Base-by-base conservation (phyloP, 805 yeast genomes). In the Clavispora carvajalis region DNA sequence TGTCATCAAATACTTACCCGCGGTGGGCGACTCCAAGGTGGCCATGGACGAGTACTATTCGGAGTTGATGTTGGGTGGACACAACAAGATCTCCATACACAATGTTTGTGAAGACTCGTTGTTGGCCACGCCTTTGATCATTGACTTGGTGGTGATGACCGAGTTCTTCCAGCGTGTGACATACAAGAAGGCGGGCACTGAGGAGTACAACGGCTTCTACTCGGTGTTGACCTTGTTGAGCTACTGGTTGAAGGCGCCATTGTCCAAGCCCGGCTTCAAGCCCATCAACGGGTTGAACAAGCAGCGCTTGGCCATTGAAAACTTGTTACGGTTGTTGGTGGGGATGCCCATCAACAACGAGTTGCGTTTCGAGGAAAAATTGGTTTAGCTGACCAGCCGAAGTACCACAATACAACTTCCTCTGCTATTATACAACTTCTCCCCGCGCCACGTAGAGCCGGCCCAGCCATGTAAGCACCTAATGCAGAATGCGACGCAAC, bases 21-120 rank as follows among this genome's bases (percentile, higher is more conserved):
- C 97, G 7, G 97, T 90, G 36, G 96, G 95, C 28, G 98, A 90
- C 66, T 82, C 93, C 49, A 90, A 90, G 73, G 96, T 90, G 49
- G 98, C 98, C 39, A 91, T 90, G 97, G 98, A 90, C 65, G 97
- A 91, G 70, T 90, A 90, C 71, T 88, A 91, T 71, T 84, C 95
- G 41, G 97, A 90, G 67, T 80, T 90, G 60, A 91, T 90, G 97
- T 76, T 90, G 55, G 98, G 98, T 46, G 98, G 98, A 34, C 96
- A 90, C 70, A 91, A 90, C 72, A 84, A 93, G 60, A 85, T 90
- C 52, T 81, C 95, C 36, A 84, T 91, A 59, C 95, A 90, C 69
- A 90, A 91, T 62, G 95, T 91, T 31, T 90, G 98, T 67, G 98
- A 90, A 68, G 98, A 90, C 64, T 89, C 96, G 3, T 73, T 90